These are phyloP conservation scores for Euphorbia tirucalli DNA, from an alignment of 345 rosid genomes.

Conservation along the genomic window DNA sequence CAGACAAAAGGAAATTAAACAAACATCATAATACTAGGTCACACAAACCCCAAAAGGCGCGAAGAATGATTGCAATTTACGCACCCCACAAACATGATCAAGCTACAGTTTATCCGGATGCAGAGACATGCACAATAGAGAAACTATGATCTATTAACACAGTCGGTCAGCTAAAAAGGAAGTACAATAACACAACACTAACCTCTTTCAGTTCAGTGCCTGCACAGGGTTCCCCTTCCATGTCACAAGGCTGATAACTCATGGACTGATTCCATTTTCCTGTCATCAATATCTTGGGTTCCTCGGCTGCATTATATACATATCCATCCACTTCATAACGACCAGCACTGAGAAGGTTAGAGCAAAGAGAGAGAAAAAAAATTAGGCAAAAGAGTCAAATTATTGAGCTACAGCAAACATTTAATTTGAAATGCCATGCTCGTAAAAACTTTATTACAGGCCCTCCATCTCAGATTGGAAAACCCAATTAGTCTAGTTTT, in stretches of 20 bases:
- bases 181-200: slow-evolving; percentile 4
- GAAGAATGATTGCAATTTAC: neutral
- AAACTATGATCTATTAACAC: neutral
- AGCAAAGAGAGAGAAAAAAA: neutral
- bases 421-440: neutral
- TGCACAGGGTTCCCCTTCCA: slow-evolving; percentile 73
- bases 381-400: neutral
- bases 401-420: neutral
- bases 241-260: slow-evolving; percentile 75
- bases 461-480: neutral
- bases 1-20: neutral
- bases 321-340: slow-evolving; percentile 89
- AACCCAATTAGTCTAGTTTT: neutral
- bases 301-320: slow-evolving; percentile 71
- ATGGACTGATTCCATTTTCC: slow-evolving; percentile 81
- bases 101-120: neutral
- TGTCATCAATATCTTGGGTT: slow-evolving; percentile 81
- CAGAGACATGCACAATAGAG: neutral
- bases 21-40: neutral
- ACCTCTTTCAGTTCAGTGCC: slow-evolving; percentile 83
- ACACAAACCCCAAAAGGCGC: neutral
- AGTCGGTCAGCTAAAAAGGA: neutral
- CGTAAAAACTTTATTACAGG: neutral
- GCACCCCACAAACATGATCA: neutral
- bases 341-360: slow-evolving; percentile 59